Evolutionary conservation across 768 basidiomycete genomes (phyloP).

Genomic region (Inosperma sp.): DNA sequence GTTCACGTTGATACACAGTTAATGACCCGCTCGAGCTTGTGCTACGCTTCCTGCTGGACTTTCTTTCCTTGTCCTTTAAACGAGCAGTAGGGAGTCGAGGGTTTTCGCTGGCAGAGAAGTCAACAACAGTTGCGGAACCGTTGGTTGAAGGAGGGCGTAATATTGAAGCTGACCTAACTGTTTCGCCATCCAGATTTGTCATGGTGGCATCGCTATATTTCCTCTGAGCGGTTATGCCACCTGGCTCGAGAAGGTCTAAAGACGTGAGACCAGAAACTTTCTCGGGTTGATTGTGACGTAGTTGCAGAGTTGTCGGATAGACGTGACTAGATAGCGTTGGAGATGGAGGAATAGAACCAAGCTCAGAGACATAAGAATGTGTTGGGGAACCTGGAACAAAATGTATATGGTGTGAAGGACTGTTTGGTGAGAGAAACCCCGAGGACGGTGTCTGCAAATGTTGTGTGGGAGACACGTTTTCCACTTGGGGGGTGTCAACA

Average conservation of each 20-base stretch:
- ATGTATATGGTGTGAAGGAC: constrained; percentile 9
- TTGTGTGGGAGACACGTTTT: constrained; percentile 13
- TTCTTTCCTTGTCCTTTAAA: constrained; percentile 16
- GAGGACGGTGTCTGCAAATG: background rate
- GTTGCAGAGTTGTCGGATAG: constrained; percentile 47
- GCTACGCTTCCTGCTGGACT: constrained; percentile 25
- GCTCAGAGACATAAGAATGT: constrained; percentile 24
- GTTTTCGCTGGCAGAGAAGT: constrained; percentile 21
- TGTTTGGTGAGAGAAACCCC: constrained; percentile 21
- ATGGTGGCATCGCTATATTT: constrained; percentile 57
- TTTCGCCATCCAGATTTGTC: constrained; percentile 51
- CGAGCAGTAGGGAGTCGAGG: constrained; percentile 11
- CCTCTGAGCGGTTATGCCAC: constrained; percentile 40
- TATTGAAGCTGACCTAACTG: constrained; percentile 26
- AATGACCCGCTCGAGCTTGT: constrained; percentile 25
- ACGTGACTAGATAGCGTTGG: constrained; percentile 70
- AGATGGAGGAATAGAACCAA: constrained; percentile 53
- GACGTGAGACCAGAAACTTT: constrained; percentile 49
- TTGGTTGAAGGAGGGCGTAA: constrained; percentile 39
- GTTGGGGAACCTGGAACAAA: constrained; percentile 13
- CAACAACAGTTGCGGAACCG: constrained; percentile 33
- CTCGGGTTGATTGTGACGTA: constrained; percentile 69
- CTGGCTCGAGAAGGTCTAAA: constrained; percentile 44
- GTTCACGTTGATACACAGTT: constrained; percentile 33
- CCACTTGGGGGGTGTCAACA: background rate